A percentile compares a stretch with the other conserved stretches of the same genome.
phyloP scores from a whole-genome alignment of 225 moss, liverwort and hornwort genomes.

The Bryoerythrophyllum caledonicum region DNA sequence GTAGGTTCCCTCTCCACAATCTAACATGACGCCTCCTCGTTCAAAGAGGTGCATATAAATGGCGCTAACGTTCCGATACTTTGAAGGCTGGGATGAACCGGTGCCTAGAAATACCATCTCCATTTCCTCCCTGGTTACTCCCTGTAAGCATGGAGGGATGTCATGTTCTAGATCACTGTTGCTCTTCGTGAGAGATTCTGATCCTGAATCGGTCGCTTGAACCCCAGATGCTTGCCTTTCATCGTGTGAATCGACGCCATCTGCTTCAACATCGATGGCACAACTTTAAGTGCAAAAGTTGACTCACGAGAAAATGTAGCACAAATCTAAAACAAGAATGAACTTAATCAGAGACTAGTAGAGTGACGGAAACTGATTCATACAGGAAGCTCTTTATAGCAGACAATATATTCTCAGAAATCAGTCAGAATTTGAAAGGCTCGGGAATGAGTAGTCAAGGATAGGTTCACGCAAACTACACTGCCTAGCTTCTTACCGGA shows the following conservation, averaged over 20 bases:
- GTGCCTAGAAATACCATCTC: constrained; percentile 97
- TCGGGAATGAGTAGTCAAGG: neutral
- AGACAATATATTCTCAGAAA: neutral
- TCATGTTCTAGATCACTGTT: constrained; percentile 28
- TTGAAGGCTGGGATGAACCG: constrained; percentile 98
- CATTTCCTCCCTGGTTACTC: constrained; percentile 79
- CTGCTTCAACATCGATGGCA: constrained; percentile 18
- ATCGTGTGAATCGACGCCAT: constrained; percentile 18
- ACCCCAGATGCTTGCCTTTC: constrained; percentile 23
- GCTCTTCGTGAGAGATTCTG: constrained; percentile 16
- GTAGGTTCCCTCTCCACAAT: constrained; percentile 98
- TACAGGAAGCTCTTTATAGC: neutral
- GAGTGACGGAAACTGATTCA: neutral
- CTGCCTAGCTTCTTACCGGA: constrained; percentile 21
- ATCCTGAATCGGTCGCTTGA: constrained; percentile 22
- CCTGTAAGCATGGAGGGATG: constrained; percentile 65
- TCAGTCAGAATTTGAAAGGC: neutral
- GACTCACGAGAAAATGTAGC: neutral
- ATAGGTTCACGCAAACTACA: neutral
- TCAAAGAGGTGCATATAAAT: constrained; percentile 93
- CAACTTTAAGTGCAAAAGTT: neutral
- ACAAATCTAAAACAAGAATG: constrained; percentile 1
- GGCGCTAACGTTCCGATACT: constrained; percentile 97
- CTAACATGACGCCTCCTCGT: constrained; percentile 82
- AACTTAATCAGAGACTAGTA: neutral